Evolutionary conservation across 2,329 filamentous ascomycete species (phyloP).

Genomic region (Purpureocillium takamizusanense): DNA sequence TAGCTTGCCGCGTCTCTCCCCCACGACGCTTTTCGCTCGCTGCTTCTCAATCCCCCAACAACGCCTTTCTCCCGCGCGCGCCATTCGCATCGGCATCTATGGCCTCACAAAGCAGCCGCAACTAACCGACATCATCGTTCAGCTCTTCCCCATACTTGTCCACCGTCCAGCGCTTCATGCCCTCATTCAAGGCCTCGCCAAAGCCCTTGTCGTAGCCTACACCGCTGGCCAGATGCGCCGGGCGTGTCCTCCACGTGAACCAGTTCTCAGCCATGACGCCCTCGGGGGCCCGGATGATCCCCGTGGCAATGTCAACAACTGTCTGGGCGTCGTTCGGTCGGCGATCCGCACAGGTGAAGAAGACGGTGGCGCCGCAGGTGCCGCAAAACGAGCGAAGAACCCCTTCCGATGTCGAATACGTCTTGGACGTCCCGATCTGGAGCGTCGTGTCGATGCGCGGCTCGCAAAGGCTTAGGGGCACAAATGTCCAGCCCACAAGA

Average conservation of each 20-base stretch:
- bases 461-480: constrained; percentile 25
- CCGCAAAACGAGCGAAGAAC: constrained; percentile 36
- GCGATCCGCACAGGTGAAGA: constrained; percentile 20
- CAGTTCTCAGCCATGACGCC: constrained; percentile 34
- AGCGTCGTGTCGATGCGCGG: constrained; percentile 27
- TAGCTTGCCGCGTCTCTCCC: too few species aligned
- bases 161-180: constrained; percentile 27
- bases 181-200: constrained; percentile 22
- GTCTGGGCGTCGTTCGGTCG: constrained; percentile 19
- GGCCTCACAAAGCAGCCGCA: too few species aligned
- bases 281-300: constrained; percentile 34
- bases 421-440: constrained; percentile 32
- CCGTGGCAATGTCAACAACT: constrained; percentile 32
- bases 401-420: constrained; percentile 27
- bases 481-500: constrained; percentile 31
- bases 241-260: constrained; percentile 34
- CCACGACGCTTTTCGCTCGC: too few species aligned
- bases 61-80: too few species aligned
- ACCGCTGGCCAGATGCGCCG: constrained; percentile 24
- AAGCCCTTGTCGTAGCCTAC: constrained; percentile 27
- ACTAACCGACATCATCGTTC: constrained; percentile 12
- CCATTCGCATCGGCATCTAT: too few species aligned
- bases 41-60: too few species aligned
- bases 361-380: constrained; percentile 34
- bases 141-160: constrained; percentile 23